Base-by-base conservation (phyloP, 2,329 filamentous ascomycete species). In the Monosporascus ibericus region DNA sequence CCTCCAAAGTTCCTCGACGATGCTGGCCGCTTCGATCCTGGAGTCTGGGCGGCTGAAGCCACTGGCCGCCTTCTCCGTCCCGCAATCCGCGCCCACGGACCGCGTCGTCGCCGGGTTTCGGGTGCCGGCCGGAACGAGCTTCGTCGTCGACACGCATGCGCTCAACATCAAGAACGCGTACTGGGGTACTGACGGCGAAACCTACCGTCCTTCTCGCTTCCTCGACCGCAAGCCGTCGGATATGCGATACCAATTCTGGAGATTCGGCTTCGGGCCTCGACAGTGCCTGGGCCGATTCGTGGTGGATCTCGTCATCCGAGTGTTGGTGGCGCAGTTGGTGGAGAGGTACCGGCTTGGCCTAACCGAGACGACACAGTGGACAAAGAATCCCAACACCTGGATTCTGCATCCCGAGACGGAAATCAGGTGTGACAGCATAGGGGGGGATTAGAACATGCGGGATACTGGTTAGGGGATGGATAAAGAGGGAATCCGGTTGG, bases 181-280 rank as follows among this genome's bases (percentile, higher is more conserved):
- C 44, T 77, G 74, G 74, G 73, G 67, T 0, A 27, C 58, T 0
- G 72, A 75, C 55, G 54, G 56, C 18, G 46, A 59, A 5, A 44
- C 18, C 5, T 76, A 69, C 54, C 64, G 68, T 0, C 73, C 73
- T 1, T 52, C 58, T 3, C 56, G 68, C 17, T 69, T 69, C 44
- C 47, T 65, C 3, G 49, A 54, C 5, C 44, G 38, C 11, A 50
- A 52, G 25, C 18, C 30, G 25, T 18, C 50, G 5, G 59, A 63
- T 24, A 27, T 55, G 44, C 55, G 73, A 11, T 75, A 75, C 56
- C 55, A 65, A 3, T 70, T 67, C 46, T 75, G 72, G 73, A 63
- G 73, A 3, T 77, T 74, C 58, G 74, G 73, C 0, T 76, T 75
- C 53, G 73, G 73, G 1, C 71, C 73, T 0, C 58, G 73, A 27